Percentiles rank a stretch among this genome's conserved stretches.
These are phyloP conservation scores for Candida krabiensis DNA, from an alignment of 805 yeast genomes.

Conservation along the genomic window DNA sequence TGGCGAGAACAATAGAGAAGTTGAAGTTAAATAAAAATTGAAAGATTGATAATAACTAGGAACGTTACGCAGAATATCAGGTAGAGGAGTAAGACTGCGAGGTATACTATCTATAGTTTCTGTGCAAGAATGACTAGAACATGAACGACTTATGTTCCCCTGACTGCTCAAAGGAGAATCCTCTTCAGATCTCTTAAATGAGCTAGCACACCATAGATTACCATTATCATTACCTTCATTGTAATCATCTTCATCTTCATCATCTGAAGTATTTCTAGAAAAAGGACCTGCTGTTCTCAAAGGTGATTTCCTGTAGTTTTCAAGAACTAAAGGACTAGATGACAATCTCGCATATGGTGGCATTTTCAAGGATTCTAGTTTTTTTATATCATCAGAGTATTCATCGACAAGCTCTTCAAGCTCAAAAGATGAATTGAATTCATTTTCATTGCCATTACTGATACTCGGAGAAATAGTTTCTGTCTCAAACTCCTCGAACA, in stretches of 20 bases:
- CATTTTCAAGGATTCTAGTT: conserved; percentile 28
- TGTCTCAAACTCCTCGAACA: conserved; percentile 8
- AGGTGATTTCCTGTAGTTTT: no score
- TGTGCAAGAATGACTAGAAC: conserved; percentile 15
- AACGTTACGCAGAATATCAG: conserved; percentile 58
- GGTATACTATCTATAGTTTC: conserved; percentile 30
- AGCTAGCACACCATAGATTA: no score
- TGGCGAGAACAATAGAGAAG: conserved; percentile 63
- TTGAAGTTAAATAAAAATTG: conserved; percentile 60
- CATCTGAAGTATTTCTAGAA: conserved; percentile 10
- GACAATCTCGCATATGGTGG: conserved; percentile 3
- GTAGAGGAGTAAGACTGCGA: conserved; percentile 46
- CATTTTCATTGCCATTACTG: not conserved
- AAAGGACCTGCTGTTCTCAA: no score
- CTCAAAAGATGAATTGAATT: not conserved
- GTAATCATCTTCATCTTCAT: conserved; percentile 13
- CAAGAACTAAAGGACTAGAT: conserved; percentile 15
- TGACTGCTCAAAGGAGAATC: no score
- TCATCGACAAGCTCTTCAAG: conserved; percentile 25
- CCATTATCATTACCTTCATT: no score
- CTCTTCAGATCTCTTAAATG: no score
- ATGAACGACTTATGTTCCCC: not conserved
- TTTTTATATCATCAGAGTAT: conserved; percentile 39
- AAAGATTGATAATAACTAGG: conserved; percentile 62
- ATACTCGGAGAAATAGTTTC: not conserved